Evolutionary conservation across 805 yeast species (phyloP).

Genomic region (Candida peoriensis): DNA sequence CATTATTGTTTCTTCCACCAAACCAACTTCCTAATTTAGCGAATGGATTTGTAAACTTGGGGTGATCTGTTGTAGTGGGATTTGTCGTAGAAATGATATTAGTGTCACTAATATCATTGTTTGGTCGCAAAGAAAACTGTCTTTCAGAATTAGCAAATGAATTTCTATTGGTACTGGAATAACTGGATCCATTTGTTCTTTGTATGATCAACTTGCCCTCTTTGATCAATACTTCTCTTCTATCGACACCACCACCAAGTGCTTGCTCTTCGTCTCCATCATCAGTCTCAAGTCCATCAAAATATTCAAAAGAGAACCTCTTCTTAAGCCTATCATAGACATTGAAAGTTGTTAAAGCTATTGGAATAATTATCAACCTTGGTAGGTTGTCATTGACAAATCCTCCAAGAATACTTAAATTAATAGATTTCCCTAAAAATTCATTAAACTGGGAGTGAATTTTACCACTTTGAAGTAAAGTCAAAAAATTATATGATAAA

Average conservation of each 20-base stretch:
- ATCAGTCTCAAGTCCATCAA: conserved; percentile 36
- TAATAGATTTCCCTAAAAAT: conserved; percentile 71
- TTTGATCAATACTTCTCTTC: conserved; percentile 14
- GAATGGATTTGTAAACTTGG: no score
- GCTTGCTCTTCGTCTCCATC: conserved; percentile 28
- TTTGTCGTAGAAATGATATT: no score
- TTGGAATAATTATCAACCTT: conserved; percentile 66
- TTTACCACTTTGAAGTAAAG: conserved; percentile 44
- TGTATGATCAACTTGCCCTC: conserved; percentile 23
- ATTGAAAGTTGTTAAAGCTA: conserved; percentile 56
- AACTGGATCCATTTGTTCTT: conserved; percentile 16
- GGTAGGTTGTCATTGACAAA: conserved; percentile 74
- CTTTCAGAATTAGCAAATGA: no score
- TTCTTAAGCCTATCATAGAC: conserved; percentile 58
- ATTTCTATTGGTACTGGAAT: no score
- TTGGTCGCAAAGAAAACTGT: no score
- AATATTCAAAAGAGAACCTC: conserved; percentile 20
- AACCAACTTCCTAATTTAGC: no score
- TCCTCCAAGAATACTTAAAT: conserved; percentile 68
- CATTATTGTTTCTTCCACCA: no score
- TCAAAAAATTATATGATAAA: conserved; percentile 70
- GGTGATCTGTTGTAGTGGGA: no score
- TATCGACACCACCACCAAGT: conserved; percentile 14
- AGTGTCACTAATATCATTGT: no score
- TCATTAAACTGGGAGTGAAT: conserved; percentile 56